A percentile compares a stretch with the other conserved stretches of the same genome.
phyloP scores from a whole-genome alignment of 2,329 filamentous ascomycete genomes.

The Cryphonectria carpinicola region DNA sequence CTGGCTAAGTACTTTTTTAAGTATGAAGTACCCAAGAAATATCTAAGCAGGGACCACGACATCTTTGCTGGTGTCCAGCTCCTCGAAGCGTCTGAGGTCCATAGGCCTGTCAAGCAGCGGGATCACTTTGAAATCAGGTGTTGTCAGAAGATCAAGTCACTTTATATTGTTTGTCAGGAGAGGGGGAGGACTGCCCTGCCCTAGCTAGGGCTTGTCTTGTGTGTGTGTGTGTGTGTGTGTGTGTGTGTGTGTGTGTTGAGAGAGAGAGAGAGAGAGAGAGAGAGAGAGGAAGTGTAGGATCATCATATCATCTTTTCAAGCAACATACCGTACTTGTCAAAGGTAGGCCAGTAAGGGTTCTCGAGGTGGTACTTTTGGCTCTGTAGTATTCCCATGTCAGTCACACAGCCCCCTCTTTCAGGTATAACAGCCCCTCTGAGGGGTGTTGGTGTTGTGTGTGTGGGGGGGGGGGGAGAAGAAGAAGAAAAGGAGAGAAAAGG shows the following conservation, averaged over 20 bases:
- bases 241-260: neutral
- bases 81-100: constrained; percentile 70
- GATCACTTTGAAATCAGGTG: constrained; percentile 49
- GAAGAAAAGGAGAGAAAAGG: too few species aligned
- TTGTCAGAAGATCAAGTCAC: neutral
- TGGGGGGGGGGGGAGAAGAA: too few species aligned
- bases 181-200: neutral
- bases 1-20: neutral
- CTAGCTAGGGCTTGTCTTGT: too few species aligned
- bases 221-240: neutral
- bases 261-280: too few species aligned
- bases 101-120: constrained; percentile 70
- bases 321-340: constrained; percentile 62
- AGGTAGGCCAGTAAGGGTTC: constrained; percentile 77
- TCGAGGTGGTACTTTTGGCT: constrained; percentile 66
- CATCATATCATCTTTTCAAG: neutral
- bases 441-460: too few species aligned
- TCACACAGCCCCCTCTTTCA: neutral
- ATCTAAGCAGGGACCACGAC: constrained; percentile 43
- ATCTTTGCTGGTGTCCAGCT: constrained; percentile 62
- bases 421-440: too few species aligned
- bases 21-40: neutral
- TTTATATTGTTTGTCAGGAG: neutral
- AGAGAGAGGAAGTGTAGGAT: too few species aligned
- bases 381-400: constrained; percentile 34